These are phyloP conservation scores for Stenocarpella maydis DNA, from an alignment of 2,329 filamentous ascomycete species.

Conservation along the genomic window DNA sequence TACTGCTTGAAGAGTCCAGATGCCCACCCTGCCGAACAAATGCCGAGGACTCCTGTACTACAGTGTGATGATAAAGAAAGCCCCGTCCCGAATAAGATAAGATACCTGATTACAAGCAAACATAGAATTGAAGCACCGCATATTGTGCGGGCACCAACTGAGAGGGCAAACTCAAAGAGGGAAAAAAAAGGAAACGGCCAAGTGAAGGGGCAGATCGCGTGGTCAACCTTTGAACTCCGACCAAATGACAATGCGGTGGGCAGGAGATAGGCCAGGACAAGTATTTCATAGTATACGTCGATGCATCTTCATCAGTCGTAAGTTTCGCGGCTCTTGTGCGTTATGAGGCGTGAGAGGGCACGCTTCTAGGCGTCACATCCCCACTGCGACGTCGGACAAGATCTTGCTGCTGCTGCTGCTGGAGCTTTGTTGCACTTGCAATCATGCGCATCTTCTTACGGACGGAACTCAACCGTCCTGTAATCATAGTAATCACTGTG, in stretches of 20 bases:
- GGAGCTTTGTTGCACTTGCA: slow-evolving; percentile 62
- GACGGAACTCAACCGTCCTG: slow-evolving; percentile 61
- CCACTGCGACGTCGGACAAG: slow-evolving; percentile 60
- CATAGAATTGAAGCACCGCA: not conserved
- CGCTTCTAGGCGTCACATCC: slow-evolving; percentile 63
- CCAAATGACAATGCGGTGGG: slow-evolving; percentile 1
- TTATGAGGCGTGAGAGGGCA: slow-evolving; percentile 56
- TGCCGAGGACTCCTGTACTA: slow-evolving; percentile 21
- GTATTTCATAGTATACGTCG: not conserved
- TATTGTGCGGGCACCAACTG: not conserved
- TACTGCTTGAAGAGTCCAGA: slow-evolving; percentile 14
- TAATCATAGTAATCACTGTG: slow-evolving; percentile 71
- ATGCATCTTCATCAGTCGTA: slow-evolving; percentile 45
- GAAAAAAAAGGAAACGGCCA: not conserved
- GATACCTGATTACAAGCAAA: slow-evolving; percentile 22
- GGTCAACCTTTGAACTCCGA: slow-evolving; percentile 9
- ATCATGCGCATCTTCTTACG: slow-evolving; percentile 70
- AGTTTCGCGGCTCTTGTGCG: slow-evolving; percentile 34
- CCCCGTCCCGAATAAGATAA: not conserved
- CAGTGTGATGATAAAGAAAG: slow-evolving; percentile 19
- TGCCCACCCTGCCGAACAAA: slow-evolving; percentile 5
- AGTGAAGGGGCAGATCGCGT: not conserved
- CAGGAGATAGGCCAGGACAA: not conserved
- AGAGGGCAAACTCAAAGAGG: not conserved
- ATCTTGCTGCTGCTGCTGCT: slow-evolving; percentile 53